Evolutionary conservation across 257 asterid genomes (phyloP), one percentile per base, ranked within the genome.

Genomic region (Scutellaria minor): DNA sequence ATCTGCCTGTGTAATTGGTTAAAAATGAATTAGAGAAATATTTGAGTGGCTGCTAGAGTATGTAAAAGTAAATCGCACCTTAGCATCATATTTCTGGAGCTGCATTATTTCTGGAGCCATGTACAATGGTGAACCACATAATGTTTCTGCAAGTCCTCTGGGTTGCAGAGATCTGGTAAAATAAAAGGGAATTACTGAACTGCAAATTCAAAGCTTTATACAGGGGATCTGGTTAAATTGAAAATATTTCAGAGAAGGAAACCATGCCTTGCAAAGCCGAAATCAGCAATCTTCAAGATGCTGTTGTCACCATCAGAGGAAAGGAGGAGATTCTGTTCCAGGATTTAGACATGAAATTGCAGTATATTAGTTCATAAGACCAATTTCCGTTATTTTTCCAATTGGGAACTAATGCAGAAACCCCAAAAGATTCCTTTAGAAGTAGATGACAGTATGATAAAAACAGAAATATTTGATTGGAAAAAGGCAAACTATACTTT

Each of bases 101-200:
- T 84, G 97, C 98, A 93, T 88, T 79, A 93, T 86, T 80, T 93
- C 98, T 18, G 97, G 98, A 83, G 98, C 98, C 98, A 93, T 93
- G 87, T 93, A 93, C 53, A 93, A 78, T 24, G 98, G 98, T 45
- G 98, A 93, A 79, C 98, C 97, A 76, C 98, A 93, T 15, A 93
- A 68, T 72, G 98, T 93, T 77, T 88, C 96, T 12, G 97, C 98
- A 66, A 88, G 96, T 61, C 84, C 90, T 75, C 88, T 81, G 48
- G 89, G 90, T 58, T 88, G 90, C 80, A 93, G 79, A 69, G 91
- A 88, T 85, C 98, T 93, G 84, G 75, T 64, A 85, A 73, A 68
- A 62, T 14, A 71, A 80, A 74, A 72, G 27, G 48, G 37, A 64
- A 70, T 35, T 76, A 62, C 57, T 70, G 20, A 50, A 22, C 44